phyloP scores from a whole-genome alignment of 768 basidiomycete species.

The Rhodotorula toruloides region DNA sequence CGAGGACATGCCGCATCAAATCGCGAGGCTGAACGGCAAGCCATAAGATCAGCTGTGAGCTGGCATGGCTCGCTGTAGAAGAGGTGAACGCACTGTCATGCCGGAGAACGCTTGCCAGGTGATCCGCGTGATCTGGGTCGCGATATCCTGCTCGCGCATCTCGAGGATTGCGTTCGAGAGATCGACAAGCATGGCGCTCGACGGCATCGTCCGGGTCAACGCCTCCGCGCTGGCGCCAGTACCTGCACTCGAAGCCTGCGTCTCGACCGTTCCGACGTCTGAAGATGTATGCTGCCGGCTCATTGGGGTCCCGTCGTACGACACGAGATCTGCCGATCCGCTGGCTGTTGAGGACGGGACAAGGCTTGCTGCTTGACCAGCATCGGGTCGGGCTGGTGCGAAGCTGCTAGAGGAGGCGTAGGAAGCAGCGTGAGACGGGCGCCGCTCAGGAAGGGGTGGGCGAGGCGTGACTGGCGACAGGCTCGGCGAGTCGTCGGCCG shows the following conservation, averaged over 20 bases:
- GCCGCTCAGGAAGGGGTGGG: not conserved
- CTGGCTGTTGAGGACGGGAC: too few relatives aligned
- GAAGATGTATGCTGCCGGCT: not conserved
- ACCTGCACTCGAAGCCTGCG: conserved; percentile 14
- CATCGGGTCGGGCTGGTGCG: not conserved
- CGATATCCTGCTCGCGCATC: conserved; percentile 33
- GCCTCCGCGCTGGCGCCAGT: not conserved
- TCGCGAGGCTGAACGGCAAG: conserved; percentile 38
- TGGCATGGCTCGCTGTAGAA: not conserved
- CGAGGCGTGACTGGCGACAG: not conserved
- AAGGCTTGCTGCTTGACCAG: not conserved
- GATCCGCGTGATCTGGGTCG: conserved; percentile 40
- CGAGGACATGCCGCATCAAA: conserved; percentile 42
- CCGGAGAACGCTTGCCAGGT: conserved; percentile 40
- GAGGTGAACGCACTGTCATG: conserved; percentile 29
- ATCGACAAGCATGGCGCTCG: conserved; percentile 22
- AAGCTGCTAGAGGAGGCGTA: conserved; percentile 14
- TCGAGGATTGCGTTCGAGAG: conserved; percentile 33
- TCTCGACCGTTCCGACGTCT: conserved; percentile 23
- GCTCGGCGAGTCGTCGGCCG: not conserved
- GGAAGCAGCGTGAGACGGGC: conserved; percentile 27
- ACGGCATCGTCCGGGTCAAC: not conserved
- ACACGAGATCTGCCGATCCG: too few relatives aligned
- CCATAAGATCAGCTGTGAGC: not conserved
- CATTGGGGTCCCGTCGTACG: too few relatives aligned